Evolutionary conservation across 768 basidiomycete species (phyloP).

Genomic region (Pleurotus salmoneostramineus): DNA sequence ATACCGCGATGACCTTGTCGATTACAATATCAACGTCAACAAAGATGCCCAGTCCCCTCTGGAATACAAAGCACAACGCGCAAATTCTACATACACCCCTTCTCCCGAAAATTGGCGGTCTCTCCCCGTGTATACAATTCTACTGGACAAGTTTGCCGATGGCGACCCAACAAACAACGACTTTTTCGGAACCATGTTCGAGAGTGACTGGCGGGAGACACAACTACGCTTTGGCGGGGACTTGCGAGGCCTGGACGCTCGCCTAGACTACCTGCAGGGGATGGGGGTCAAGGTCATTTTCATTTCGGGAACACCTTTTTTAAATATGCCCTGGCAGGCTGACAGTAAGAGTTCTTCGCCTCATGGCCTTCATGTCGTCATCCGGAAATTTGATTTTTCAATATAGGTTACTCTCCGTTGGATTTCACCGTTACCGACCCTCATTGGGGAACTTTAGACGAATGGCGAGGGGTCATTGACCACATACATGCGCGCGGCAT

Average conservation of each 20-base stretch:
- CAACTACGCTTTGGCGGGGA: slow-evolving; percentile 90
- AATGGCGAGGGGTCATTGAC: slow-evolving; percentile 77
- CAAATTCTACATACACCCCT: slow-evolving; percentile 64
- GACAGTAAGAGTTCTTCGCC: slow-evolving; percentile 63
- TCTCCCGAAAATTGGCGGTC: slow-evolving; percentile 87
- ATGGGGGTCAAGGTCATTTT: slow-evolving; percentile 87
- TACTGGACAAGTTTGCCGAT: slow-evolving; percentile 93
- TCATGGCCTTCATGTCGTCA: slow-evolving; percentile 3
- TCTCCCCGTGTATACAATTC: slow-evolving; percentile 74
- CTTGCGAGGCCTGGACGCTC: slow-evolving; percentile 68
- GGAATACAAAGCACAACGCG: slow-evolving; percentile 60
- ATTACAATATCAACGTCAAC: slow-evolving; percentile 81
- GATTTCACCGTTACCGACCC: slow-evolving; percentile 91
- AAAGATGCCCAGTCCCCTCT: slow-evolving; percentile 62
- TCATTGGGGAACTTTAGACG: slow-evolving; percentile 82
- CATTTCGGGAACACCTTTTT: slow-evolving; percentile 87
- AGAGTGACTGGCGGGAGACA: slow-evolving; percentile 85
- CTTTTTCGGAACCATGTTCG: slow-evolving; percentile 75
- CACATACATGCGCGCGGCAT: slow-evolving; percentile 76
- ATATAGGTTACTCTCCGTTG: slow-evolving; percentile 84
- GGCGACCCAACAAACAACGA: slow-evolving; percentile 92
- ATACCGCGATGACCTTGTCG: slow-evolving; percentile 58
- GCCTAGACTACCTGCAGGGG: slow-evolving; percentile 83
- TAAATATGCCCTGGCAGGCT: slow-evolving; percentile 97
- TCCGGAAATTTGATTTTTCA: slow-evolving; percentile 7